These are phyloP conservation scores for Platismatia glauca DNA, from an alignment of 495 filamentous ascomycete genomes.

Conservation along the genomic window DNA sequence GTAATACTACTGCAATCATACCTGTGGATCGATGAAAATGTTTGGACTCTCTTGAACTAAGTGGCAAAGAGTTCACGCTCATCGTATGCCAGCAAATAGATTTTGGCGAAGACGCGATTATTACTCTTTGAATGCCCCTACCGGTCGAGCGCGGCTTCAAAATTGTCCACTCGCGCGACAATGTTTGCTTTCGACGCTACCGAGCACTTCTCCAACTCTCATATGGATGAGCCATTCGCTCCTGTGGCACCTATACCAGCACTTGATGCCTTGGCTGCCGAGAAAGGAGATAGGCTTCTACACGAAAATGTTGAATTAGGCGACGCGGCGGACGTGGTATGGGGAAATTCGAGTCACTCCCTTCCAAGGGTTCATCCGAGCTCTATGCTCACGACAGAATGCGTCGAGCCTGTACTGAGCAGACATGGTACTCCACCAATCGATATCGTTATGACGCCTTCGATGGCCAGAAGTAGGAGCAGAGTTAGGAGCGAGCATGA, in stretches of 20 bases:
- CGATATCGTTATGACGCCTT: slow-evolving; percentile 20
- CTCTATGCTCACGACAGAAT: background rate
- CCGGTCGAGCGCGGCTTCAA: background rate
- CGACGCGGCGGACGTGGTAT: background rate
- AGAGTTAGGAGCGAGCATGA: slow-evolving; percentile 16
- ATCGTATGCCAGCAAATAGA: background rate
- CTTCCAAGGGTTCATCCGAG: background rate
- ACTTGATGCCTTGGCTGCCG: background rate
- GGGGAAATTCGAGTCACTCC: background rate
- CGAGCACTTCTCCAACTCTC: slow-evolving; percentile 7
- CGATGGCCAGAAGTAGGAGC: slow-evolving; percentile 3
- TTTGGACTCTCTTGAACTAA: background rate
- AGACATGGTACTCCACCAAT: slow-evolving; percentile 31
- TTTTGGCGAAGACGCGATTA: background rate
- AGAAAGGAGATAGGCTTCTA: background rate
- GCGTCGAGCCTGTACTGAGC: slow-evolving; percentile 1
- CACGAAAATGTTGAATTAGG: background rate
- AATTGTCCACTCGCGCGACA: background rate
- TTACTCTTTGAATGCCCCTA: background rate
- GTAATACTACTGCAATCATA: slow-evolving; percentile 31
- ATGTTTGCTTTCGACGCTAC: slow-evolving; percentile 17
- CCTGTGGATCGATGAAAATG: slow-evolving; percentile 3
- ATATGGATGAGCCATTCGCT: background rate
- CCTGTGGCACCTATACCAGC: background rate
- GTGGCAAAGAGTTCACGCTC: background rate